Evolutionary conservation across 352 stramenopile species (phyloP).

Genomic region (Globisporangium perplexum): DNA sequence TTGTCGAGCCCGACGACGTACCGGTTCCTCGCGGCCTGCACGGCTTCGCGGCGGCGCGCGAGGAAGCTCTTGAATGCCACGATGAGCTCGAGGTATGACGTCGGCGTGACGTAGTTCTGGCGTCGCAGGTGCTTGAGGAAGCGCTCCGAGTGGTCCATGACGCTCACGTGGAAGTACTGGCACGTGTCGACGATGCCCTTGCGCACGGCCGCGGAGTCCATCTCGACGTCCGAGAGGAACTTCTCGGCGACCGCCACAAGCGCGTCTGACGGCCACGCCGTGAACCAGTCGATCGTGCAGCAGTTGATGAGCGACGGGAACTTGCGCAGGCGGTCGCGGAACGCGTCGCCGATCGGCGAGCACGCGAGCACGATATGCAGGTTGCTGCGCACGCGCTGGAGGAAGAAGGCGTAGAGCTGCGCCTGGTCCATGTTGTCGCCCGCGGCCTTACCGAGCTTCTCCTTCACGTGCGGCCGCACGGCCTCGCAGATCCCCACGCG

Average conservation of each 20-base stretch:
- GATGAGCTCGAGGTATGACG: conserved; percentile 94
- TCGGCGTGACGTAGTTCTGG: conserved; percentile 95
- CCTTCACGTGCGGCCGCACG: conserved; percentile 88
- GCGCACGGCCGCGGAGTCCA: conserved; percentile 70
- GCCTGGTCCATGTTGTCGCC: conserved; percentile 88
- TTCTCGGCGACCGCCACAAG: conserved; percentile 91
- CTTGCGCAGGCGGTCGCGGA: conserved; percentile 91
- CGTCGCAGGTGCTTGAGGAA: conserved; percentile 84
- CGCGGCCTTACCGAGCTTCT: conserved; percentile 86
- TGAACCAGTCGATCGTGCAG: conserved; percentile 98
- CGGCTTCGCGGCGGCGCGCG: conserved; percentile 69
- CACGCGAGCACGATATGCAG: conserved; percentile 94
- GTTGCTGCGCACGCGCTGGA: conserved; percentile 88
- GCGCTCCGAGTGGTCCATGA: conserved; percentile 76
- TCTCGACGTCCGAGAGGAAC: conserved; percentile 89
- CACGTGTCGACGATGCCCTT: conserved; percentile 88
- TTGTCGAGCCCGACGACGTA: conserved; percentile 93
- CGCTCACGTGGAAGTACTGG: conserved; percentile 91
- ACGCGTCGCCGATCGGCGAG: conserved; percentile 92
- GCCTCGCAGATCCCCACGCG: conserved; percentile 87
- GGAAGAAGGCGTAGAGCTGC: conserved; percentile 92
- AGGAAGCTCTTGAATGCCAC: conserved; percentile 92
- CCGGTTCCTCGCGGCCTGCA: conserved; percentile 74
- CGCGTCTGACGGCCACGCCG: conserved; percentile 90
- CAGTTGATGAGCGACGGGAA: conserved; percentile 97